A percentile compares a stretch with the other conserved stretches of the same genome.
Evolutionary conservation across 768 basidiomycete species (phyloP).

Genomic region (Leccinum variicolor): DNA sequence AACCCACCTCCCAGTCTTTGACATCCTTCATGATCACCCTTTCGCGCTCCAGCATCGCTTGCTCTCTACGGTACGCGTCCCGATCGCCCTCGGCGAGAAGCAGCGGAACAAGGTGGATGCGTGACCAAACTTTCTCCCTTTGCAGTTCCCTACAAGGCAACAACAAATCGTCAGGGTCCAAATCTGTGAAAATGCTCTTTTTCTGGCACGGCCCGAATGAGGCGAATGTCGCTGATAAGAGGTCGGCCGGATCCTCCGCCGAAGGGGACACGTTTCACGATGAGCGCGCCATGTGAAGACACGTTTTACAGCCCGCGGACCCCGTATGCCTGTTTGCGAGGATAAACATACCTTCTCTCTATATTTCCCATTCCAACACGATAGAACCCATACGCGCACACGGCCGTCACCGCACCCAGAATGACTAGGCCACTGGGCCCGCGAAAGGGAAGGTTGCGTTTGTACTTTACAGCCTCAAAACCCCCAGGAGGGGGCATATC

Average conservation of each 20-base stretch:
- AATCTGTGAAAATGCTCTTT: conserved; percentile 41
- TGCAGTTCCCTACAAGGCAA: conserved; percentile 75
- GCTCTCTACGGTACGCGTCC: conserved; percentile 76
- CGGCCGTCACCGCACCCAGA: conserved; percentile 78
- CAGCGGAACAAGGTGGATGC: conserved; percentile 90
- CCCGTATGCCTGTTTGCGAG: conserved; percentile 18
- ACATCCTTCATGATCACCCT: conserved; percentile 94
- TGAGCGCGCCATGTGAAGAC: conserved; percentile 53
- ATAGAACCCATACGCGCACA: conserved; percentile 92
- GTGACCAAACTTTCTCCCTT: conserved; percentile 92
- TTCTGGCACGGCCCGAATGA: conserved; percentile 41
- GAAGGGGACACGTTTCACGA: conserved; percentile 61
- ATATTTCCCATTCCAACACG: conserved; percentile 86
- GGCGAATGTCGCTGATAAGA: conserved; percentile 42
- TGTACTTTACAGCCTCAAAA: conserved; percentile 91
- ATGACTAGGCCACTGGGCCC: conserved; percentile 84
- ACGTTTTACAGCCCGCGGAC: conserved; percentile 73
- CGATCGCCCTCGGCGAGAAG: conserved; percentile 93
- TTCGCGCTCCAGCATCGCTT: conserved; percentile 77
- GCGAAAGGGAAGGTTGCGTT: conserved; percentile 88
- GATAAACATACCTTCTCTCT: conserved; percentile 78
- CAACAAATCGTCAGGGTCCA: conserved; percentile 32
- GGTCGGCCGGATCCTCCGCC: conserved; percentile 46
- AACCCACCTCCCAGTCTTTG: conserved; percentile 87
- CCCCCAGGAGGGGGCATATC: conserved; percentile 96